Conservation (phyloP, 1,284 basidiomycete genomes). For the Pseudozyma tsukubaensis region DNA sequence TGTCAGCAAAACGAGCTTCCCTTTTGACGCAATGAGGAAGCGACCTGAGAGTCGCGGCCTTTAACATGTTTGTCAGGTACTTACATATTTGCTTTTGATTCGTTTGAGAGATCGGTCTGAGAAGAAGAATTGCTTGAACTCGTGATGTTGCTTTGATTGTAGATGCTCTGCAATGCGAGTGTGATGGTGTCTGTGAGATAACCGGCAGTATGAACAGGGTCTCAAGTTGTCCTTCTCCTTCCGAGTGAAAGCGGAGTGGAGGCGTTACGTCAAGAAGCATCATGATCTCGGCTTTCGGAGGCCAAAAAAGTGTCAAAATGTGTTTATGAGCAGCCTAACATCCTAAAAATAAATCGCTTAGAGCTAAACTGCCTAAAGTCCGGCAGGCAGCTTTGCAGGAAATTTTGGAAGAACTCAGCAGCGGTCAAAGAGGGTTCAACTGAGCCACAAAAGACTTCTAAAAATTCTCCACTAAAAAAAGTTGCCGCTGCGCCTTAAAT, state of each 20-base stretch:
- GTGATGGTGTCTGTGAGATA: no score
- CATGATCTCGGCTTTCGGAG: constrained; percentile 24
- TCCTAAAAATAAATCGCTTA: not conserved
- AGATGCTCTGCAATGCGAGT: no score
- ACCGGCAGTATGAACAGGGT: no score
- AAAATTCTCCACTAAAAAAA: constrained; percentile 39
- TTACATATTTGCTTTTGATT: not conserved
- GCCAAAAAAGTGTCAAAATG: not conserved
- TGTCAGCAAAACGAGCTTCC: not conserved
- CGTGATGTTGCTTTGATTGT: no score
- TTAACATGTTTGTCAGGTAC: no score
- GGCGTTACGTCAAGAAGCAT: constrained; percentile 13
- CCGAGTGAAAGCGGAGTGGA: constrained; percentile 1
- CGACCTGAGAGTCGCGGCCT: no score
- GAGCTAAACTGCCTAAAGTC: constrained; percentile 2
- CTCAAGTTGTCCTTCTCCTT: not conserved
- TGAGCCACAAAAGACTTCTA: constrained; percentile 18
- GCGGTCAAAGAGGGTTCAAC: not conserved
- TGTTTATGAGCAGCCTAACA: not conserved
- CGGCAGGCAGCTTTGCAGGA: not conserved
- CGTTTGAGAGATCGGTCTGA: no score
- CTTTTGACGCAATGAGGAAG: not conserved
- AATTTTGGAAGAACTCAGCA: not conserved
- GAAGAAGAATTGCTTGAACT: no score
- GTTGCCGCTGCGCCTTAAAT: constrained; percentile 21